These are phyloP conservation scores for Melaleuca quinquenervia DNA, from an alignment of 345 rosid species.

Conservation along the genomic window DNA sequence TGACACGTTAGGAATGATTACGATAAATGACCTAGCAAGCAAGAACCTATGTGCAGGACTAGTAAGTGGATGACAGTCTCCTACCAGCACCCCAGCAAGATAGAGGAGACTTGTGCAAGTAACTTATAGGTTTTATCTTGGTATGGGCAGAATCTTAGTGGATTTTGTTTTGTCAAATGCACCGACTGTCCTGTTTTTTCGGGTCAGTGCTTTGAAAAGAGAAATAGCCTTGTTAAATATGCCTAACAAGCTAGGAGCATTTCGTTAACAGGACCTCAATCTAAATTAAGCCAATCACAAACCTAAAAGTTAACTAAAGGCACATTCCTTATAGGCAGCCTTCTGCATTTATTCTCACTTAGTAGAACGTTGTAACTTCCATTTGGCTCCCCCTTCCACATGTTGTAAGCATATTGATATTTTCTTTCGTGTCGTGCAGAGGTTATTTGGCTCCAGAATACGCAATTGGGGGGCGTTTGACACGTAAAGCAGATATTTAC, in stretches of 20 bases:
- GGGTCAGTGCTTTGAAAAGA: not conserved
- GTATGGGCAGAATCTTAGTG: not conserved
- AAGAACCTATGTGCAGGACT: not conserved
- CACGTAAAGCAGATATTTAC: constrained; percentile 88
- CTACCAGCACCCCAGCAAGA: not conserved
- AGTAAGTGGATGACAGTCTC: not conserved
- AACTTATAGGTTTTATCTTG: not conserved
- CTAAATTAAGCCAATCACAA: not conserved
- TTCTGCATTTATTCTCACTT: not conserved
- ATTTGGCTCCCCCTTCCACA: not conserved
- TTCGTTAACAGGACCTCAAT: not conserved
- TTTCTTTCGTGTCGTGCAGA: constrained; percentile 20
- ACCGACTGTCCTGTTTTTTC: not conserved
- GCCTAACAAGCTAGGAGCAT: not conserved
- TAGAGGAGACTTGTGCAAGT: not conserved
- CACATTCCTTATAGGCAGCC: not conserved
- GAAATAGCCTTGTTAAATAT: not conserved
- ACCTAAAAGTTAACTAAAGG: not conserved
- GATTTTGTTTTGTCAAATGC: not conserved
- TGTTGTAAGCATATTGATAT: not conserved
- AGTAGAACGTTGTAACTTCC: not conserved
- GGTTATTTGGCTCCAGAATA: constrained; percentile 98
- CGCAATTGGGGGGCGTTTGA: constrained; percentile 85
- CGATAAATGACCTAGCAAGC: not conserved
- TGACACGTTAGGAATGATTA: not conserved